Conservation (phyloP, 192 early-diverging fungal genomes). For the Dissophora globulifera region DNA sequence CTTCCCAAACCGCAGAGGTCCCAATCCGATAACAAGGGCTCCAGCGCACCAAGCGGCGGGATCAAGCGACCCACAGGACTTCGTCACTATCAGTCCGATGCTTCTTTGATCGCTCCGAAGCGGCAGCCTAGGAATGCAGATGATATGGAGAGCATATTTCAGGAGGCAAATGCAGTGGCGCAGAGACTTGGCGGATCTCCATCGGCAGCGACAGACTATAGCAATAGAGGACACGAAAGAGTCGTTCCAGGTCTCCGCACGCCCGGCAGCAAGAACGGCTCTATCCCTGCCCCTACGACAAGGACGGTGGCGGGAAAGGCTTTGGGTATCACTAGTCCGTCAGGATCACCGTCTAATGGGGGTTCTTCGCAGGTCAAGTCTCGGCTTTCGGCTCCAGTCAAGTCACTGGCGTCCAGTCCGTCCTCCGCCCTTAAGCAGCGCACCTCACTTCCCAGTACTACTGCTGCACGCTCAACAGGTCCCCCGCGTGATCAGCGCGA, state of each 20-base stretch:
- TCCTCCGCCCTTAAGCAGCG: slow-evolving; percentile 10
- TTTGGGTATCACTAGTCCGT: background rate
- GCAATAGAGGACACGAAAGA: background rate
- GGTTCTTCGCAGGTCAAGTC: slow-evolving; percentile 6
- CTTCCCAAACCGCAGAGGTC: slow-evolving; percentile 34
- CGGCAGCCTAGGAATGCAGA: slow-evolving; percentile 14
- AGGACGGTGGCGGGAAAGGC: slow-evolving; percentile 1
- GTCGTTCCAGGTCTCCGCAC: slow-evolving; percentile 8
- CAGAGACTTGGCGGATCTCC: slow-evolving; percentile 3
- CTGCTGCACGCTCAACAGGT: background rate
- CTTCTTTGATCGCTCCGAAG: background rate
- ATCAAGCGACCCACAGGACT: background rate
- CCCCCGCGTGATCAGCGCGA: background rate
- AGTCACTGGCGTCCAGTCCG: background rate
- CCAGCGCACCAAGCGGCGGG: background rate
- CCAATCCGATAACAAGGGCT: slow-evolving; percentile 9
- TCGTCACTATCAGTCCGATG: slow-evolving; percentile 26
- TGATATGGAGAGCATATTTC: slow-evolving; percentile 27
- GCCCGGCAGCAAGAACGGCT: background rate
- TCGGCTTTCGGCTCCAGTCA: slow-evolving; percentile 16
- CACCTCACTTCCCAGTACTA: background rate
- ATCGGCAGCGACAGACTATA: background rate
- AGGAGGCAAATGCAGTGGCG: slow-evolving; percentile 12
- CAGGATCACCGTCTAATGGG: background rate
- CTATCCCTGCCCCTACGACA: background rate